These are phyloP conservation scores for Neolecta irregularis DNA, from an alignment of 1,139 yeast species.

Conservation along the genomic window DNA sequence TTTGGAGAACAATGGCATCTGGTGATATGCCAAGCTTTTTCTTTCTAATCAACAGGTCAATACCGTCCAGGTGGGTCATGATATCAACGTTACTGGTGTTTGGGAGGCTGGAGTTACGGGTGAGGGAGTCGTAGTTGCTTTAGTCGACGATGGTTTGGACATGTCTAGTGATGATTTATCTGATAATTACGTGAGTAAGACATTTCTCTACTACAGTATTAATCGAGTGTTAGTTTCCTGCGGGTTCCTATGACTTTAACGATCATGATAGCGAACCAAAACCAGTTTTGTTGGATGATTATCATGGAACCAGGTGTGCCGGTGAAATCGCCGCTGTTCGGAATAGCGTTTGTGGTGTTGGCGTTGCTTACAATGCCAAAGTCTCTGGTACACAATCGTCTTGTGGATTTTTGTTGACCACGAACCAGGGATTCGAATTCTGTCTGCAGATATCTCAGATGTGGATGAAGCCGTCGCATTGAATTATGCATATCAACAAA, in stretches of 20 bases:
- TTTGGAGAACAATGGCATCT: constrained; percentile 85
- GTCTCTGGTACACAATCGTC: constrained; percentile 86
- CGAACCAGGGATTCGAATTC: too few species aligned
- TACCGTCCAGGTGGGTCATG: constrained; percentile 56
- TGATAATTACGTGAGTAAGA: constrained; percentile 33
- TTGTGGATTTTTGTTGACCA: too few species aligned
- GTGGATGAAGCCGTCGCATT: constrained; percentile 87
- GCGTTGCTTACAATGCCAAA: constrained; percentile 75
- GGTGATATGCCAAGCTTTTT: not conserved
- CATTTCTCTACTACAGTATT: not conserved
- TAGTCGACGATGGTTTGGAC: constrained; percentile 92
- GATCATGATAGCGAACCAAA: constrained; percentile 58
- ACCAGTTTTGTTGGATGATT: constrained; percentile 70
- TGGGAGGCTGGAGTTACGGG: constrained; percentile 85
- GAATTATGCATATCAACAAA: constrained; percentile 56
- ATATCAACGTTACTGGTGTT: constrained; percentile 70
- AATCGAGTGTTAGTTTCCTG: constrained; percentile 31
- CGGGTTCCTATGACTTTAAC: constrained; percentile 87
- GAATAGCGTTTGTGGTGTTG: constrained; percentile 82
- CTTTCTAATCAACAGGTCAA: constrained; percentile 32
- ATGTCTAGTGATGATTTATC: constrained; percentile 56
- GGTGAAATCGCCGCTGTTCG: constrained; percentile 85
- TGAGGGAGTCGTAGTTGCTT: constrained; percentile 62
- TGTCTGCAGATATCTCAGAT: constrained; percentile 62
- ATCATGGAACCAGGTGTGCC: constrained; percentile 96